phyloP scores from a whole-genome alignment of 805 yeast genomes.

The Pichia nanzhaoensis region DNA sequence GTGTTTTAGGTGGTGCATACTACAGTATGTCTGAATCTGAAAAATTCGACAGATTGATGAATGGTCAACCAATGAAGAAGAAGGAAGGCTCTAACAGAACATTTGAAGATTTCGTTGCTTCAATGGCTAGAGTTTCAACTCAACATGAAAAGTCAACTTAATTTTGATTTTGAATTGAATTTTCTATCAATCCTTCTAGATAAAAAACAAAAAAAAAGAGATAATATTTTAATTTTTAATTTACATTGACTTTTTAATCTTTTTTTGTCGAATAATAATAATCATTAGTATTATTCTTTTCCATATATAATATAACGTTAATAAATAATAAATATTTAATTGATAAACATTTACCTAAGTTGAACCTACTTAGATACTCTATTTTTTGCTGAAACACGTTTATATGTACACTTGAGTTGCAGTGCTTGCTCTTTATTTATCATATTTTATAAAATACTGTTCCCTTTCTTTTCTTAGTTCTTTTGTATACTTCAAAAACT shows the following conservation, averaged over 20 bases:
- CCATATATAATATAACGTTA: background rate
- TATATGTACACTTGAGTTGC: too few species aligned
- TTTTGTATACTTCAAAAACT: conserved; percentile 19
- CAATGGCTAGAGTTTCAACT: conserved; percentile 84
- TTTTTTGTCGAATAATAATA: background rate
- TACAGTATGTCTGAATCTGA: conserved; percentile 76
- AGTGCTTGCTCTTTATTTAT: too few species aligned
- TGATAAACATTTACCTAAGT: background rate
- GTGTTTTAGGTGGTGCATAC: conserved; percentile 90
- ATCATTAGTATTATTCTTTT: background rate
- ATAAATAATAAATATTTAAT: background rate
- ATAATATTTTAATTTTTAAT: background rate
- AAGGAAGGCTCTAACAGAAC: conserved; percentile 48
- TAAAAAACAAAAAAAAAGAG: background rate
- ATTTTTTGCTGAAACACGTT: too few species aligned
- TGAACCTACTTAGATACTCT: too few species aligned
- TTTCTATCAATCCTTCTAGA: background rate
- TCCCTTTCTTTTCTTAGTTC: conserved; percentile 28
- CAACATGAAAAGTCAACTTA: conserved; percentile 77
- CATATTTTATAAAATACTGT: conserved; percentile 22
- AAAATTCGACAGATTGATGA: conserved; percentile 69
- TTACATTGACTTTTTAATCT: background rate
- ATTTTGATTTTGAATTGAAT: conserved; percentile 9
- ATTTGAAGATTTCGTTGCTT: conserved; percentile 72
- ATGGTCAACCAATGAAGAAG: conserved; percentile 59